Evolutionary conservation across 1,284 basidiomycete species (phyloP).

Genomic region (Cutaneotrichosporon sp.): DNA sequence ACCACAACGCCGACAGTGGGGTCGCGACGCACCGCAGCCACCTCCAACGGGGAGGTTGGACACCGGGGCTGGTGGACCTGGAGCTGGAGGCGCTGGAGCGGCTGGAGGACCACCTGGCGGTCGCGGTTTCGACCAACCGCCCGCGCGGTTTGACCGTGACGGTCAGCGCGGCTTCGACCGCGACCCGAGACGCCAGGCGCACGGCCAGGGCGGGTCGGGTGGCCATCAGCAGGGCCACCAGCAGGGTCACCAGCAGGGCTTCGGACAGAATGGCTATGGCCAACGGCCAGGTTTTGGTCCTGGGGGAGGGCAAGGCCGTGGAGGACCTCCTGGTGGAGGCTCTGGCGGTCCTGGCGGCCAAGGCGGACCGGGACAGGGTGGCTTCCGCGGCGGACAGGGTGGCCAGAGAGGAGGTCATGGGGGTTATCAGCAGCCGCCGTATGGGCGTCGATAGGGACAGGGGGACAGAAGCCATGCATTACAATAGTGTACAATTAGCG

Average conservation of each 20-base stretch:
- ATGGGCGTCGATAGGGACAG: conserved; percentile 14
- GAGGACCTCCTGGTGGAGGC: conserved; percentile 2
- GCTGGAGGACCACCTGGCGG: conserved; percentile 11
- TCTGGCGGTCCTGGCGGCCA: conserved; percentile 7
- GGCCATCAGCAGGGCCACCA: conserved; percentile 2
- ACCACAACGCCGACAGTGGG: conserved; percentile 25
- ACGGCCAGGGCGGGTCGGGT: not conserved
- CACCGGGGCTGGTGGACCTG: conserved; percentile 29
- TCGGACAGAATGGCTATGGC: not conserved
- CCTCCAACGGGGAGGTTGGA: not conserved
- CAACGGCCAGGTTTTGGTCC: conserved; percentile 2
- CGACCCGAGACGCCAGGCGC: not conserved
- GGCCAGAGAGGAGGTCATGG: conserved; percentile 8
- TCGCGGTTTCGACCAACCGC: not conserved
- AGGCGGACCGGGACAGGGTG: conserved; percentile 8
- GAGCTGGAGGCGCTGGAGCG: conserved; percentile 27
- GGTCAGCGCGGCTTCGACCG: conserved; percentile 11
- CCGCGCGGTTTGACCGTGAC: conserved; percentile 22
- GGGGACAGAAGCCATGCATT: conserved; percentile 18
- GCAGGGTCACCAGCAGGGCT: conserved; percentile 9
- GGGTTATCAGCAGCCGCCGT: conserved; percentile 14
- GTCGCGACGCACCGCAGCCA: conserved; percentile 33
- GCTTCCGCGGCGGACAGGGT: conserved; percentile 6
- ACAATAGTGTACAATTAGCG: conserved; percentile 31
- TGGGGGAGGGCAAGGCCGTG: not conserved